Evolutionary conservation across 768 basidiomycete species (phyloP).

Genomic region (Lepiota venenata): DNA sequence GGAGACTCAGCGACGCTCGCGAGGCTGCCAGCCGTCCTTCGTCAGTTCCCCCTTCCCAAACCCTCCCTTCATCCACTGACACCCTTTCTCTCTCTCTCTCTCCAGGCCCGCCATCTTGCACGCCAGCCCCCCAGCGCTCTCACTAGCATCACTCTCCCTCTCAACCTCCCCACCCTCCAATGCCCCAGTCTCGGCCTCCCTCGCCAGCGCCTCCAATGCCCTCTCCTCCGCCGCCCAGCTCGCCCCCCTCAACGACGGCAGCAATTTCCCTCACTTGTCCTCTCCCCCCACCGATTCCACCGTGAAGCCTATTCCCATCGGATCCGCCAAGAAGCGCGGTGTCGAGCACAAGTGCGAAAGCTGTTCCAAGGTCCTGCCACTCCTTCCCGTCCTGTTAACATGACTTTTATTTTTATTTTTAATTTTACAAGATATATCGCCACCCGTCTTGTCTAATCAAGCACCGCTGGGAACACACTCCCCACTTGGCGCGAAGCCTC

Average conservation of each 20-base stretch:
- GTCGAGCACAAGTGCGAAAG: constrained; percentile 90
- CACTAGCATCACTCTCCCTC: constrained; percentile 41
- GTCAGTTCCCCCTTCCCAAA: constrained; percentile 42
- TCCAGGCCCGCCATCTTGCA: constrained; percentile 30
- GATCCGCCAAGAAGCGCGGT: constrained; percentile 71
- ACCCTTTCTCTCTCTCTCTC: too few relatives aligned
- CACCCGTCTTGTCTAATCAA: constrained; percentile 96
- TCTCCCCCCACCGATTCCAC: constrained; percentile 12
- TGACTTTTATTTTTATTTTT: constrained; percentile 5
- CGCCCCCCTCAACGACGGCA: constrained; percentile 22
- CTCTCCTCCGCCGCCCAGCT: constrained; percentile 17
- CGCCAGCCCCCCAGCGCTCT: constrained; percentile 34
- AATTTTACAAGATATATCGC: constrained; percentile 86
- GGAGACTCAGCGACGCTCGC: constrained; percentile 74
- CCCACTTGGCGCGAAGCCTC: constrained; percentile 93
- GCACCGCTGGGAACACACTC: constrained; percentile 97
- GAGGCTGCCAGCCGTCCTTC: constrained; percentile 73
- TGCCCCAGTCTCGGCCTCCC: constrained; percentile 20
- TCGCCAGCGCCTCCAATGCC: constrained; percentile 21
- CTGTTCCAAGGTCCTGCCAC: constrained; percentile 77
- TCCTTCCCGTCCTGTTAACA: too few relatives aligned
- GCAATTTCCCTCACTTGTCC: constrained; percentile 15
- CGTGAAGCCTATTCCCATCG: constrained; percentile 33
- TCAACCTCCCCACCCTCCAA: constrained; percentile 36
- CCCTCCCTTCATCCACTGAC: constrained; percentile 14